These are phyloP conservation scores for Ligustrum vulgare DNA, from an alignment of 257 asterid species.

Conservation along the genomic window DNA sequence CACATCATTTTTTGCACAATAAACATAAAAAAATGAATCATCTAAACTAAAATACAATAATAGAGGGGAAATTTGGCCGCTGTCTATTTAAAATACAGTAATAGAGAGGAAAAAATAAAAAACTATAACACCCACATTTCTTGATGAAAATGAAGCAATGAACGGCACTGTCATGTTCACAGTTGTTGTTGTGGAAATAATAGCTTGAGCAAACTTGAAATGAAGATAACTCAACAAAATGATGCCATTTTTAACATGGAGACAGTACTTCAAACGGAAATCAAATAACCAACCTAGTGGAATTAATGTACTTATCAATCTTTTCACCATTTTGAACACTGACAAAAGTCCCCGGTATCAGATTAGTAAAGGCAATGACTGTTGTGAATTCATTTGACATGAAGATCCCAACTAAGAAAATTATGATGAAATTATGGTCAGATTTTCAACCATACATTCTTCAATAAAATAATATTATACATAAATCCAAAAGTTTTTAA, in stretches of 20 bases:
- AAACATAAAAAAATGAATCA: too few relatives aligned
- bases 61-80: too few relatives aligned
- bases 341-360: constrained; percentile 39
- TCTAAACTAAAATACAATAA: too few relatives aligned
- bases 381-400: constrained; percentile 6
- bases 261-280: background rate
- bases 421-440: too few relatives aligned
- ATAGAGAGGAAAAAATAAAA: too few relatives aligned
- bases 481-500: too few relatives aligned
- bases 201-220: constrained; percentile 54
- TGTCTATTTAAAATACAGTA: too few relatives aligned
- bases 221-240: background rate
- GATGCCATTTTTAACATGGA: background rate
- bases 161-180: constrained; percentile 40
- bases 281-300: constrained; percentile 46
- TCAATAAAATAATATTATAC: too few relatives aligned
- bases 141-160: constrained; percentile 67
- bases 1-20: too few relatives aligned
- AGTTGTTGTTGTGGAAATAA: constrained; percentile 44
- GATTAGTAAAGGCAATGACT: constrained; percentile 36
- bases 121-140: too few relatives aligned
- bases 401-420: constrained; percentile 62
- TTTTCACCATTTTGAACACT: constrained; percentile 29
- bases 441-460: too few relatives aligned
- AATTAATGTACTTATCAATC: constrained; percentile 56